Evolutionary conservation across 2,329 filamentous ascomycete species (phyloP), one percentile per base, ranked within the genome.

Genomic region (Chaetomiaceae sp.): DNA sequence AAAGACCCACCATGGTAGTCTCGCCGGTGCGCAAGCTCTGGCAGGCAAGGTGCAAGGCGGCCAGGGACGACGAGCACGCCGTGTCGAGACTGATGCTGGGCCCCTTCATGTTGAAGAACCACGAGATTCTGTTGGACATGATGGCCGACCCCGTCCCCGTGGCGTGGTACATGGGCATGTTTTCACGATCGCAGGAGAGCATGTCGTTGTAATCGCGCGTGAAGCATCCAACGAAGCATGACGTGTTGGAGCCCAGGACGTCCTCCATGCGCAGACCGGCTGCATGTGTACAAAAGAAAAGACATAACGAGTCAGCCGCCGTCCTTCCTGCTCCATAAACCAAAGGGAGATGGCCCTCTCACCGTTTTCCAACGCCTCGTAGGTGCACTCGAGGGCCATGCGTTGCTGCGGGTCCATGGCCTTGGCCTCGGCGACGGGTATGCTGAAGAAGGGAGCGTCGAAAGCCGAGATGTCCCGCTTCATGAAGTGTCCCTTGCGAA

Each of bases 351-450:
- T n/a, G n/a, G n/a, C n/a, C n/a, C n/a, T n/a, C n/a, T n/a, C n/a
- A n/a, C n/a, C n/a, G n/a, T n/a, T n/a, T 80, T 86, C 82, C 33
- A 86, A 69, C 1, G 82, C 82, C 60, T 86, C 82, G 58, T 85
- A 86, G 0, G 78, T 78, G 8, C 78, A 81, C 31, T 82, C 76
- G 2, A 86, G 69, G 2, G 79, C 76, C n/a, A 85, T 66, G 55
- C 83, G 75, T 60, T 83, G 81, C 70, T 83, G 82, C 0, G 83
- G 83, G 63, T 87, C 83, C 38, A 41, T 25, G n/a, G 21, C 14
- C 14, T 27, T 39, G 25, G 35, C 35, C 3, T 20, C 17, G 9
- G 16, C 6, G 17, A 4, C 5, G 8, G 35, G 21, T 4, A 38
- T 16, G 35, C 4, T 3, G 40, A 42, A 42, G 7, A 42, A 42